Evolutionary conservation across 2,329 filamentous ascomycete genomes (phyloP), one percentile per base, ranked within the genome.

Genomic region (Macroventuria anomochaeta): DNA sequence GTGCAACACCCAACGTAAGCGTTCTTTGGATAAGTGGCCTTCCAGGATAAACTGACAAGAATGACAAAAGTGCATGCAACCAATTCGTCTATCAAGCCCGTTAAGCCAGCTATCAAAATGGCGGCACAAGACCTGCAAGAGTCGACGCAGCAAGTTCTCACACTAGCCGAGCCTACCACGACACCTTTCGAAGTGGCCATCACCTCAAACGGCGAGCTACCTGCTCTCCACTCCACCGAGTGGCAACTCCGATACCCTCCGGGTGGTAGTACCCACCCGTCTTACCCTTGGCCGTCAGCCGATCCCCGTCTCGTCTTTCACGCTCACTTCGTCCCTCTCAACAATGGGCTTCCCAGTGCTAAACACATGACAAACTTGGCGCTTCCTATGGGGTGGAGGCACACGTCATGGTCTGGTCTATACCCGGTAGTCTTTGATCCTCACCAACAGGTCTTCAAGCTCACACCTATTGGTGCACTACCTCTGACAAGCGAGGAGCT

Each of bases 341-440:
- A 40, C 1, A 46, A 62, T n/a, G 64, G 61, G 1, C 18, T 67
- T 0, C 64, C 64, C 0, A 55, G 61, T 3, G n/a, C 57, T 7
- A 51, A 31, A 1, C 13, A 38, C 1, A 36, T 57, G 0, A 53
- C 59, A 0, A 21, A 42, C 0, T 39, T 67, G 1, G 10, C 41
- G 0, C 44, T 67, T 1, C 64, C 64, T 0, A 38, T 57, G 20
- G 52, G 55, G 0, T 67, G 62, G 64, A 56, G 37, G 1, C 62
- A 65, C 3, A 46, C 56, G 0, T 58, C 57, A 0, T 65, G 64
- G 64, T 46, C 39, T 1, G 62, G 62, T 0, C 46, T 64, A 0
- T 28, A 63, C 1, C 64, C 62, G n/a, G 43, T 67, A 5, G 64
- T 44, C 0, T 67, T 65, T 10, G 64, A 67, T 13, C 55, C 61